phyloP scores from a whole-genome alignment of 179 eudicot genomes.

The Camellia oleifera region DNA sequence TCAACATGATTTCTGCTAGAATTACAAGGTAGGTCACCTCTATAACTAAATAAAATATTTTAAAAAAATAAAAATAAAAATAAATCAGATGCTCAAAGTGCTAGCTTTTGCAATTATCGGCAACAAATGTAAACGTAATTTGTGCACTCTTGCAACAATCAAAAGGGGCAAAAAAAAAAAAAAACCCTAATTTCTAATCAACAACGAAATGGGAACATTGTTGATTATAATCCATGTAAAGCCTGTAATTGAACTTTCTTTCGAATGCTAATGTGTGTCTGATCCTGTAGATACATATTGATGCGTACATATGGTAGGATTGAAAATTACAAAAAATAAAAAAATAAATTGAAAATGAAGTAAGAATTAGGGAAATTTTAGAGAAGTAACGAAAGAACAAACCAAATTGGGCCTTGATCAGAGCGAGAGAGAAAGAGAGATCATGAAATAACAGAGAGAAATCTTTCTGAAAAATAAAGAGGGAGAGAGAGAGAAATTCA shows the following conservation, averaged over 20 bases:
- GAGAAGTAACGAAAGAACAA: slow-evolving; percentile 6
- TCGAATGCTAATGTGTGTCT: neutral
- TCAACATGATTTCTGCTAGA: neutral
- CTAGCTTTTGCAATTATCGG: neutral
- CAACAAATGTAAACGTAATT: neutral
- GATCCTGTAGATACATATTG: neutral
- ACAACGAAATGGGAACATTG: neutral
- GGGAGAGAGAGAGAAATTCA: slow-evolving; percentile 17
- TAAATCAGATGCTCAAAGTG: slow-evolving; percentile 10
- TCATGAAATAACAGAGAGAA: slow-evolving; percentile 4
- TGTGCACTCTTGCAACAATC: neutral
- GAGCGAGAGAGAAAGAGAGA: slow-evolving; percentile 6
- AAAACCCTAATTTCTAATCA: slow-evolving; percentile 22
- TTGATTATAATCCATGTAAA: neutral
- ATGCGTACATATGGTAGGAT: neutral
- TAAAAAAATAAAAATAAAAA: neutral
- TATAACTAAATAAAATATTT: neutral
- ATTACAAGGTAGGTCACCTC: neutral
- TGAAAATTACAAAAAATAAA: neutral
- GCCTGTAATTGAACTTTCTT: neutral
- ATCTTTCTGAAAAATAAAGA: neutral
- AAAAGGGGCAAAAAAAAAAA: neutral
- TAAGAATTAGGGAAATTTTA: neutral
- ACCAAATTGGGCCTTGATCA: slow-evolving; percentile 29
- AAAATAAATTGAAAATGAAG: neutral